These are phyloP conservation scores for Hypoxylon sp. DNA, from an alignment of 2,329 filamentous ascomycete species.

Conservation along the genomic window DNA sequence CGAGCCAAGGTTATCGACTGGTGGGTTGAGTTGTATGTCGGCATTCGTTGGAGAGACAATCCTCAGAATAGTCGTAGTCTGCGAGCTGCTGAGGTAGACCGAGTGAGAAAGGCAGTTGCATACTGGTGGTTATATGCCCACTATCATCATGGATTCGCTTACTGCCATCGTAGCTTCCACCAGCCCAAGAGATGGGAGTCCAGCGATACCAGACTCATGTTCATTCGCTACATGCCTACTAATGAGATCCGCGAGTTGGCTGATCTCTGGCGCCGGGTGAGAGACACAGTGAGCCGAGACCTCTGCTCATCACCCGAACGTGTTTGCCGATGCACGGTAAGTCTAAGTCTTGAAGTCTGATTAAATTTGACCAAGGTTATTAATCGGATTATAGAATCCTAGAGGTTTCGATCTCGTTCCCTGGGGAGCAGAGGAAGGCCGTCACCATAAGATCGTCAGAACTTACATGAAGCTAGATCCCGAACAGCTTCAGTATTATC, in stretches of 20 bases:
- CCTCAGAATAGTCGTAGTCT: conserved; percentile 63
- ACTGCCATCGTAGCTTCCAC: conserved; percentile 45
- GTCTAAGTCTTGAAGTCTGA: conserved; percentile 10
- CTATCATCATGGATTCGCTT: conserved; percentile 65
- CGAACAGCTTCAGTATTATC: conserved; percentile 64
- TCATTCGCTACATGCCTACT: conserved; percentile 50
- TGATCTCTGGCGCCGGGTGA: conserved; percentile 46
- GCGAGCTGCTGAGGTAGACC: conserved; percentile 59
- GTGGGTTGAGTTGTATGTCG: conserved; percentile 59
- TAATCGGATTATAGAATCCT: conserved; percentile 37
- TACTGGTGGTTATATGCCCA: conserved; percentile 69
- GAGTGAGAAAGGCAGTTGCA: conserved; percentile 66
- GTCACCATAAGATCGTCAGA: conserved; percentile 53
- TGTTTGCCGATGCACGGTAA: conserved; percentile 45
- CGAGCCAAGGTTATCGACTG: conserved; percentile 56
- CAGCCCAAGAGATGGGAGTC: conserved; percentile 43
- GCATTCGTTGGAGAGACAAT: conserved; percentile 63
- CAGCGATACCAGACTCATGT: conserved; percentile 49
- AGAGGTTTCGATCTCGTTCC: conserved; percentile 47
- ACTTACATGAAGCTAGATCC: conserved; percentile 66
- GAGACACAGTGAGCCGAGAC: conserved; percentile 49
- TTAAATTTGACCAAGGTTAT: conserved; percentile 9
- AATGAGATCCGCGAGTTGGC: conserved; percentile 51
- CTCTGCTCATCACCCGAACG: conserved; percentile 52
- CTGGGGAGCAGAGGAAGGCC: conserved; percentile 50